A percentile compares a stretch with the other conserved stretches of the same genome.
phyloP scores from a whole-genome alignment of 1,284 basidiomycete genomes.

The Amylostereum areolatum region DNA sequence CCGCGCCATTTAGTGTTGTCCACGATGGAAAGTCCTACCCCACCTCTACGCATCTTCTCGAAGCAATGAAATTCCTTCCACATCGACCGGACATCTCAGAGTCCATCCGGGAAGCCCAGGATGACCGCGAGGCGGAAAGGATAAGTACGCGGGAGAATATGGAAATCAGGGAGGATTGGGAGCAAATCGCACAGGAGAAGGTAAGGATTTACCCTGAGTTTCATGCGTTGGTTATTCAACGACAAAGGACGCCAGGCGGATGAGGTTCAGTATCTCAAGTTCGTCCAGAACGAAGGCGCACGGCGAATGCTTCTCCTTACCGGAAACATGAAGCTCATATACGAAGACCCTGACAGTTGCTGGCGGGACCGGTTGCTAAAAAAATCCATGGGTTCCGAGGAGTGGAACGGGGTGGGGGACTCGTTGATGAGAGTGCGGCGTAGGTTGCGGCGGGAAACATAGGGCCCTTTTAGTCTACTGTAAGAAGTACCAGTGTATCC shows the following conservation, averaged over 20 bases:
- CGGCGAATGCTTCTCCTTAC: slow-evolving; percentile 39
- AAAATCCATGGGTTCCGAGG: no score
- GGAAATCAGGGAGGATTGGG: slow-evolving; percentile 33
- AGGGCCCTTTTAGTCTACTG: no score
- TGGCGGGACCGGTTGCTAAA: no score
- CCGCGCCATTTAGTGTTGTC: no score
- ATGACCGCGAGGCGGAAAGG: no score
- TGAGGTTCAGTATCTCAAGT: slow-evolving; percentile 52
- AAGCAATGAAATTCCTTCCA: slow-evolving; percentile 58
- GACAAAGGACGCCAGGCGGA: slow-evolving; percentile 47
- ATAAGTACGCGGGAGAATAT: slow-evolving; percentile 42
- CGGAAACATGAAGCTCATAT: no score
- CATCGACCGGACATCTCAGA: slow-evolving; percentile 45
- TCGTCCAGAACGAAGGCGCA: slow-evolving; percentile 52
- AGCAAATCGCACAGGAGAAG: slow-evolving; percentile 37
- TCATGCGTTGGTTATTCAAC: slow-evolving; percentile 1
- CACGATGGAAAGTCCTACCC: slow-evolving; percentile 49
- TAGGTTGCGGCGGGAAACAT: no score
- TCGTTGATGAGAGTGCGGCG: no score
- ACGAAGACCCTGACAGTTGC: no score
- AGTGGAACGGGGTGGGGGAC: no score
- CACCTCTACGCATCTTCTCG: slow-evolving; percentile 58
- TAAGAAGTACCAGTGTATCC: no score
- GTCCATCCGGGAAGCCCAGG: slow-evolving; percentile 39
- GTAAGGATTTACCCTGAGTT: slow-evolving; percentile 26